These are phyloP conservation scores for Chytriomyces sp. DNA, from an alignment of 192 early-diverging fungal genomes.

Conservation along the genomic window DNA sequence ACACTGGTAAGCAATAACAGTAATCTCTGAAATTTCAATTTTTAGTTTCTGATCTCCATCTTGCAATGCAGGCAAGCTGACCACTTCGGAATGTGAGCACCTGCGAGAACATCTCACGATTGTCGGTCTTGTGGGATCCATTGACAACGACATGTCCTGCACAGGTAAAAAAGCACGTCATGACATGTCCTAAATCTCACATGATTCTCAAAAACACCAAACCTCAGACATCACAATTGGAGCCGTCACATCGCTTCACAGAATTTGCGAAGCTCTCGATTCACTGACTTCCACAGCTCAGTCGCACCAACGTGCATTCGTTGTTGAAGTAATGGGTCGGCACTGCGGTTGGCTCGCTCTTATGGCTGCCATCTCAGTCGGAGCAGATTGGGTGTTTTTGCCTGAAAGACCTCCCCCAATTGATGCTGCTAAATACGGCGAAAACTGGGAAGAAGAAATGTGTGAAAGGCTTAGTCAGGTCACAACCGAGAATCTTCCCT, in stretches of 20 bases:
- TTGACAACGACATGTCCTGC: constrained; percentile 88
- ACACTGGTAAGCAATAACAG: constrained; percentile 32
- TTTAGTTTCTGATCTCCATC: neutral
- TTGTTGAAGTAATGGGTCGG: constrained; percentile 98
- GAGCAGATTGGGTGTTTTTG: constrained; percentile 95
- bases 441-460: constrained; percentile 90
- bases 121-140: constrained; percentile 95
- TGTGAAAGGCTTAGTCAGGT: constrained; percentile 74
- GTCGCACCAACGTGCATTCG: constrained; percentile 95
- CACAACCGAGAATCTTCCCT: constrained; percentile 29
- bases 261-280: constrained; percentile 96
- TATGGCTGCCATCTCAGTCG: constrained; percentile 75
- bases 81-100: constrained; percentile 59
- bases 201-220: neutral
- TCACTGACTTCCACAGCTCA: constrained; percentile 89
- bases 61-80: constrained; percentile 54
- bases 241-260: constrained; percentile 87
- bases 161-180: constrained; percentile 39
- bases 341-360: constrained; percentile 95
- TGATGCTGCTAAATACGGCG: constrained; percentile 56
- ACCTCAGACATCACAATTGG: constrained; percentile 94
- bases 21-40: neutral
- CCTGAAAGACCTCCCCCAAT: constrained; percentile 87
- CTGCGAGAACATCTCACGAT: constrained; percentile 79
- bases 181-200: neutral